phyloP scores from a whole-genome alignment of 164 flowering plant species.

The Santalum album region DNA sequence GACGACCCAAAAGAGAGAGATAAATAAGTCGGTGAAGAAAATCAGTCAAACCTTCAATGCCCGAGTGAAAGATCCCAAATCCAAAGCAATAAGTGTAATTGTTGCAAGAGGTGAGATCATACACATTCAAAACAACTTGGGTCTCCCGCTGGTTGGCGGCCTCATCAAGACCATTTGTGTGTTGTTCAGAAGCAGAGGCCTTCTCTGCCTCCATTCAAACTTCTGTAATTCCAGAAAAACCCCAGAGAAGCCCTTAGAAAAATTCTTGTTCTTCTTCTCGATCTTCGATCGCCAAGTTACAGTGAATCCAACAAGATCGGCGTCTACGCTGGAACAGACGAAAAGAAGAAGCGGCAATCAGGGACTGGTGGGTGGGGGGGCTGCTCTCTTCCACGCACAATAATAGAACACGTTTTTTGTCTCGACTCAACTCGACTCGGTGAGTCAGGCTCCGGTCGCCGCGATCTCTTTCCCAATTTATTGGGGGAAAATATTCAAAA shows the following conservation, averaged over 20 bases:
- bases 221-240: neutral
- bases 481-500: too few relatives aligned
- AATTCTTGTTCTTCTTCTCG: too few relatives aligned
- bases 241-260: neutral
- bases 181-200: conserved; percentile 13
- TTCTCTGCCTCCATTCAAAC: conserved; percentile 12
- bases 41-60: conserved; percentile 49
- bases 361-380: too few relatives aligned
- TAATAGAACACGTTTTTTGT: too few relatives aligned
- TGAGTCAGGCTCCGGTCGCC: too few relatives aligned
- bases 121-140: conserved; percentile 56
- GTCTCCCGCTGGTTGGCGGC: conserved; percentile 12
- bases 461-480: too few relatives aligned
- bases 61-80: conserved; percentile 69
- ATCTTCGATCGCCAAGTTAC: too few relatives aligned
- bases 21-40: neutral
- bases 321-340: too few relatives aligned
- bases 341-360: too few relatives aligned
- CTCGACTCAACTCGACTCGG: too few relatives aligned
- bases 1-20: neutral
- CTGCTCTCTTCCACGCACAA: too few relatives aligned
- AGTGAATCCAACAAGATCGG: too few relatives aligned
- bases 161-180: neutral
- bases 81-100: conserved; percentile 57
- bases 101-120: conserved; percentile 72